Conservation (phyloP, 164 flowering plant genomes). For the Magnolia changhungtana region DNA sequence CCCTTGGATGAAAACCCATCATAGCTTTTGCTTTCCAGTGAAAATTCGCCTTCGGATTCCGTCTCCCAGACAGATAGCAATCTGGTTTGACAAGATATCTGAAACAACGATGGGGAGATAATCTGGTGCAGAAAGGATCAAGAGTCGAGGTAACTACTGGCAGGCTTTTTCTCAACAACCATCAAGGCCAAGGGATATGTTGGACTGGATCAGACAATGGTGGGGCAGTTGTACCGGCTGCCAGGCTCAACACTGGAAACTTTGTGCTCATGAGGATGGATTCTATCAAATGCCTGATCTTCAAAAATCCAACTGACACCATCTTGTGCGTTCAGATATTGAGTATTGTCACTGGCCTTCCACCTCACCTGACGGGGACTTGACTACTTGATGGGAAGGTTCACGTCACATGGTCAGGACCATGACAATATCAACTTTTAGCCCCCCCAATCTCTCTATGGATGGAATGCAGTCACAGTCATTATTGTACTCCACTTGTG, state of each 20-base stretch:
- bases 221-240: background rate
- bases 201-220: background rate
- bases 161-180: conserved; percentile 20
- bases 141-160: conserved; percentile 23
- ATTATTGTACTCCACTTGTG: no score
- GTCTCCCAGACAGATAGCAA: conserved; percentile 13
- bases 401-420: no score
- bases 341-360: no score
- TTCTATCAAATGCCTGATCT: conserved; percentile 1
- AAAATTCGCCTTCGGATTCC: conserved; percentile 37
- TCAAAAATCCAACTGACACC: background rate
- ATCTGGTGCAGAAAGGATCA: conserved; percentile 26
- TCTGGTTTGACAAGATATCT: conserved; percentile 35
- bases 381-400: no score
- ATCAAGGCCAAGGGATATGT: conserved; percentile 8
- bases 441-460: no score
- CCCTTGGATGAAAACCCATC: conserved; percentile 11
- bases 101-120: conserved; percentile 29
- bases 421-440: no score
- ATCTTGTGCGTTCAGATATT: background rate
- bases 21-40: conserved; percentile 27
- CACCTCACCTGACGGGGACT: no score
- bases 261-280: background rate
- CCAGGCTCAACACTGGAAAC: background rate
- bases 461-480: no score